Conservation (phyloP, 2,329 filamentous ascomycete genomes). For the Rugonectria rugulosa region DNA sequence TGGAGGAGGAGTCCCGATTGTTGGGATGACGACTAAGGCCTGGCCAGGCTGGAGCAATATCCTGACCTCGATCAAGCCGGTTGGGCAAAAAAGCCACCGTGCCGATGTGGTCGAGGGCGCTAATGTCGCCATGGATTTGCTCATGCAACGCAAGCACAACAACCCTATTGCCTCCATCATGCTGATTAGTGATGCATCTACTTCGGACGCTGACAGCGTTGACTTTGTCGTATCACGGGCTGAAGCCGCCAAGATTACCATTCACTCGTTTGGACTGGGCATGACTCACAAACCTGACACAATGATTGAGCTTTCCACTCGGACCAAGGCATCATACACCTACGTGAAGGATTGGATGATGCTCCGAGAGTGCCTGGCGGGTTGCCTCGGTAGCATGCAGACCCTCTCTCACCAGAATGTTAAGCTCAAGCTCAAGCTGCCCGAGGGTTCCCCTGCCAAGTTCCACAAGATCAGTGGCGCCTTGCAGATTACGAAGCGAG, state of each 20-base stretch:
- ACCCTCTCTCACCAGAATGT: constrained; percentile 98
- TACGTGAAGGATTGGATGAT: constrained; percentile 99
- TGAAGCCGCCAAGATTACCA: constrained; percentile 96
- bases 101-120: constrained; percentile 97
- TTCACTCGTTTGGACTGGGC: constrained; percentile 95
- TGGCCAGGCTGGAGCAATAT: constrained; percentile 93
- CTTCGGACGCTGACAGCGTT: constrained; percentile 91
- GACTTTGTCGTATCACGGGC: constrained; percentile 97
- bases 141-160: constrained; percentile 97
- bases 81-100: constrained; percentile 94
- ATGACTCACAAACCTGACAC: constrained; percentile 98
- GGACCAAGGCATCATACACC: constrained; percentile 95
- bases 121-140: constrained; percentile 96
- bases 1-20: constrained; percentile 88
- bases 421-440: constrained; percentile 90
- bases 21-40: constrained; percentile 96
- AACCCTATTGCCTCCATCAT: constrained; percentile 96
- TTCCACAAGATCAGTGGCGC: constrained; percentile 99
- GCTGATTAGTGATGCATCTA: constrained; percentile 96
- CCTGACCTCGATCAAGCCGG: constrained; percentile 85
- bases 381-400: constrained; percentile 90
- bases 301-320: constrained; percentile 95
- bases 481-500: constrained; percentile 94
- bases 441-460: constrained; percentile 95
- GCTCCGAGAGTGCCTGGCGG: constrained; percentile 93